Evolutionary conservation across 192 early-diverging fungal genomes (phyloP), one percentile per base, ranked within the genome.

Genomic region (Entomortierella beljakovae): DNA sequence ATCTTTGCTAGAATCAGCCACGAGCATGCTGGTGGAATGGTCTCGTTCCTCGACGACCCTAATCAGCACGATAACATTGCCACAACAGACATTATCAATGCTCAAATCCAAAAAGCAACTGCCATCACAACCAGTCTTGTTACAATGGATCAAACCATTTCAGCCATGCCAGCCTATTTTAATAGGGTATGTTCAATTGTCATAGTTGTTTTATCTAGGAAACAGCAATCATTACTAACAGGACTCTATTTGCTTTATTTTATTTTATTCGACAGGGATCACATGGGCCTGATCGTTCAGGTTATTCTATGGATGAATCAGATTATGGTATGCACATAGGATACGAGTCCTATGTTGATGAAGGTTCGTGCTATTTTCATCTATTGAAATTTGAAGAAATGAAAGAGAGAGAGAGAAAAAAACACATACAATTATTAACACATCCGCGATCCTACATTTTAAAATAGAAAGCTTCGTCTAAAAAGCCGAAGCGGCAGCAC

Each of bases 1-100:
- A 81, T 89, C 18, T 86, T 83, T 65, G 88, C 88, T 20, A 82
- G 64, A 1, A 83, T 86, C 57, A 83, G 72, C 49, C 80, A 83
- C 52, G 77, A 72, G 51, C 72, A 84, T 43, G 68, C 69, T 25
- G 77, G 83, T 23, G 83, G 83, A 23, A 92, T 92, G 90, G 91
- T 95, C 6, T 87, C 81, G 13, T 95, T 95, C 82, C 79, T 89
- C 29, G 92, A 94, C 51, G 55, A 82, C 38, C 84, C 90, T 4
- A 82, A 88, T 51, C 62, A 71, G 48, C 85, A 81, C 54, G 58
- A 81, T 33, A 85, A 60, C 49, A 68, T 72, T 11, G 49, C 49
- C 6, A 88, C 84, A 20, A 81, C 82, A 55, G 46, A 66, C 18
- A 51, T 59, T n/a, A 71, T 94, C 51, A 82, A 90, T 26, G 63